Conservation (phyloP, 2,329 filamentous ascomycete genomes). For the Sporothrix pseudoabietina region DNA sequence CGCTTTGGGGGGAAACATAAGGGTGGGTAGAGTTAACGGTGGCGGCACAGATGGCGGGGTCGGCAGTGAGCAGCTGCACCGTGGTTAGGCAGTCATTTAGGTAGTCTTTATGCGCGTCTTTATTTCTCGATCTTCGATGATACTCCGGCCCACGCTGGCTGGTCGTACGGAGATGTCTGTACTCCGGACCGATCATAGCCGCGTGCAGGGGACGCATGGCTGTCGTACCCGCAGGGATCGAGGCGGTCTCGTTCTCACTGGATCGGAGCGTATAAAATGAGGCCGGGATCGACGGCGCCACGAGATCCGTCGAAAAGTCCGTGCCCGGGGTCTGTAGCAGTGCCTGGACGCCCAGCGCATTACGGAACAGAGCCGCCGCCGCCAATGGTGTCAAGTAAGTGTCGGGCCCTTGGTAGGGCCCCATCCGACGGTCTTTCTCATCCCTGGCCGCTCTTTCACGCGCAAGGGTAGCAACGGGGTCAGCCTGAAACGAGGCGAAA, state of each 20-base stretch:
- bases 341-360: background rate
- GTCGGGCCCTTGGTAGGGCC: background rate
- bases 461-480: background rate
- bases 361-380: background rate
- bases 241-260: background rate
- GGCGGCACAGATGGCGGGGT: background rate
- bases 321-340: background rate
- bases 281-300: background rate
- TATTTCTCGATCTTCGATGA: background rate
- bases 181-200: background rate
- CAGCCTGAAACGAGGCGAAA: background rate
- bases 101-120: background rate
- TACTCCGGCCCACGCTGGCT: background rate
- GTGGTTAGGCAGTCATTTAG: background rate
- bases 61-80: background rate
- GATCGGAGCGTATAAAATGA: background rate
- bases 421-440: background rate
- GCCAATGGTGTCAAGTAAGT: background rate
- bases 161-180: background rate
- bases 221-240: background rate
- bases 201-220: conserved; percentile 20
- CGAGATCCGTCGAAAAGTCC: background rate
- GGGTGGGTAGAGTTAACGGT: background rate
- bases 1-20: background rate
- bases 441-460: conserved; percentile 1